Evolutionary conservation across 2,329 filamentous ascomycete genomes (phyloP), one percentile per base, ranked within the genome.

Genomic region (Cytospora piceae): DNA sequence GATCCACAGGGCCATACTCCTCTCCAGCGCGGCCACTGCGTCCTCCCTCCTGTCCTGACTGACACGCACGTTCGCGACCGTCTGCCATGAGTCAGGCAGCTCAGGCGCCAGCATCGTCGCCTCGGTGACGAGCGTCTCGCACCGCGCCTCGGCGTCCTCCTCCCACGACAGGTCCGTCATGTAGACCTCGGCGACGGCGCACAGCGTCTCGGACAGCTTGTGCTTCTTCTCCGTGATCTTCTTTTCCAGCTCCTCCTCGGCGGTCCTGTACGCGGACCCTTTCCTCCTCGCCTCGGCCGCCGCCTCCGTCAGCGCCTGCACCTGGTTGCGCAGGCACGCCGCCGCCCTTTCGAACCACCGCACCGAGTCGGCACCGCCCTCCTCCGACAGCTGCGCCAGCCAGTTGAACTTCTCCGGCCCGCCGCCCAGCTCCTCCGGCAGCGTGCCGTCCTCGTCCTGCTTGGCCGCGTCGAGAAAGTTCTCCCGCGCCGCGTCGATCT

Each of bases 81-180:
- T 98, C 79, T 99, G 95, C 80, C 97, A 88, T n/a, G 93, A 91
- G 78, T 97, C 94, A 4, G 94, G 86, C 63, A 87, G 89, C 63
- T 90, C 85, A 4, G 94, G 93, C 66, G 91, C 91, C 68, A 96
- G 87, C 72, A 96, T 81, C 64, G 95, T 89, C 31, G 95, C 95
- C 80, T 99, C 93, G 7, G 94, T 96, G 69, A 98, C 87, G 66
- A 97, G 87, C 6, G 87, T 81, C 78, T 99, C 94, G 81, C 96
- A 99, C 71, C 90, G 87, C 70, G 86, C 82, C 80, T 99, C 95
- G 6, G 94, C 95, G 74, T 97, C 93, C 61, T 89, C 87, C 78
- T 97, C 94, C 92, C 86, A 95, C 73, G 91, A 95, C 72, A 98
- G 80, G 80, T 99, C 95, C 14, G 95, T 99, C 95, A 99, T 99